These are phyloP conservation scores for Exserohilum turcica DNA, from an alignment of 2,329 filamentous ascomycete species.

Conservation along the genomic window DNA sequence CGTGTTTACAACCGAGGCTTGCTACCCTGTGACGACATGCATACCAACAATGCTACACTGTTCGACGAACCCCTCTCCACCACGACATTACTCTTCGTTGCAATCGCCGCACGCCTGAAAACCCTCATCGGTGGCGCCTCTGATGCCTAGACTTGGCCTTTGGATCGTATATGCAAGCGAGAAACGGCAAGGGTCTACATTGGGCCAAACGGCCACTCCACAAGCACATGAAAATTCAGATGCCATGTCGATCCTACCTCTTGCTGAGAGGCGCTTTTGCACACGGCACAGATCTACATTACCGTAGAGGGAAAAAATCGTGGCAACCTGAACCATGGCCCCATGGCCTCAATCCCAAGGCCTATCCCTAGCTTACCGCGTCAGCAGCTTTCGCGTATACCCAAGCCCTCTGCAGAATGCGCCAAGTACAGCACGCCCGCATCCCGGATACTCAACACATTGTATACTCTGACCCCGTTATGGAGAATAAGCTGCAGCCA, in stretches of 20 bases:
- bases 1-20: background rate
- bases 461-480: background rate
- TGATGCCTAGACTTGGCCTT: background rate
- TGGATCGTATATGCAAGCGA: background rate
- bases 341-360: background rate
- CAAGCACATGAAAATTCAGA: background rate
- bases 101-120: background rate
- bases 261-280: background rate
- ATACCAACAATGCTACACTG: slow-evolving; percentile 1
- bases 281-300: background rate
- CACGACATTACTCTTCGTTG: background rate
- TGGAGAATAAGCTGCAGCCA: background rate
- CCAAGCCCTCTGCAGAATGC: slow-evolving; percentile 1
- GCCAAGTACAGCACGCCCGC: background rate
- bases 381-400: slow-evolving; percentile 4
- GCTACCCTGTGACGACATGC: background rate
- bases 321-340: background rate
- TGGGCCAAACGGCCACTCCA: background rate
- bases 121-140: background rate
- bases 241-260: background rate
- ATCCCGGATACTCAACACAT: slow-evolving; percentile 4
- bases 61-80: background rate
- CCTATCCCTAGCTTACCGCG: background rate
- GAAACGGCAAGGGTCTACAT: background rate
- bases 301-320: background rate